Evolutionary conservation across 768 basidiomycete genomes (phyloP).

Genomic region (Suillus plorans): DNA sequence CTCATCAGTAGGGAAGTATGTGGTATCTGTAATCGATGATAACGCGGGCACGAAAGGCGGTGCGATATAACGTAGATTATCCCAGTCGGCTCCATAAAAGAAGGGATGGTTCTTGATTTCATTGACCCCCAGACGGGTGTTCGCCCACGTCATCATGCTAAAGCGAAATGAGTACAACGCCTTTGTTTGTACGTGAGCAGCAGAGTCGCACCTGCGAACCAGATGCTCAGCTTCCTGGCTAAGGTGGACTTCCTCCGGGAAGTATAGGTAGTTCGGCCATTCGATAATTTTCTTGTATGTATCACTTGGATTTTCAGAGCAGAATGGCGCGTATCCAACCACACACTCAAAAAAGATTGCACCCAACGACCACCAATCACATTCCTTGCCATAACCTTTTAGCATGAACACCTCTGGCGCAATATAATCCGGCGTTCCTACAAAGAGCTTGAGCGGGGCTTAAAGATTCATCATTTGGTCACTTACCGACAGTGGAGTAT

Average conservation of each 20-base stretch:
- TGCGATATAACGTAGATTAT: slow-evolving; percentile 85
- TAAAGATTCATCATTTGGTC: neutral
- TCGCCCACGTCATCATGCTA: slow-evolving; percentile 86
- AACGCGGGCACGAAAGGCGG: slow-evolving; percentile 95
- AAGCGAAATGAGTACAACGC: slow-evolving; percentile 11
- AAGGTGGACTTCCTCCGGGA: slow-evolving; percentile 95
- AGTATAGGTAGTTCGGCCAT: slow-evolving; percentile 87
- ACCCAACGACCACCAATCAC: slow-evolving; percentile 99
- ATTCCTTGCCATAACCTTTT: slow-evolving; percentile 97
- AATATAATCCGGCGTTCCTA: slow-evolving; percentile 58
- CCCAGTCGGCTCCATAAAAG: slow-evolving; percentile 96
- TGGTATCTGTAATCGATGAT: slow-evolving; percentile 89
- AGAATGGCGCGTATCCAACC: slow-evolving; percentile 97
- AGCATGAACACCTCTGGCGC: slow-evolving; percentile 97
- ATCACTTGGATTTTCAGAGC: slow-evolving; percentile 94
- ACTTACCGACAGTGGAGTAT: slow-evolving; percentile 79
- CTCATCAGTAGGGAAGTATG: slow-evolving; percentile 96
- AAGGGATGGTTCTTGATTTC: slow-evolving; percentile 93
- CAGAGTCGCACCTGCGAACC: slow-evolving; percentile 65
- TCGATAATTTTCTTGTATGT: slow-evolving; percentile 99
- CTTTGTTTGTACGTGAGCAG: neutral
- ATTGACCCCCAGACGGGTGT: slow-evolving; percentile 70
- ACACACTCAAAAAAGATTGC: slow-evolving; percentile 99
- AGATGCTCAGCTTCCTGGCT: slow-evolving; percentile 91
- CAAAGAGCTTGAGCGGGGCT: slow-evolving; percentile 3